Evolutionary conservation across 768 basidiomycete genomes (phyloP).

Genomic region (Suillus tomentosus): DNA sequence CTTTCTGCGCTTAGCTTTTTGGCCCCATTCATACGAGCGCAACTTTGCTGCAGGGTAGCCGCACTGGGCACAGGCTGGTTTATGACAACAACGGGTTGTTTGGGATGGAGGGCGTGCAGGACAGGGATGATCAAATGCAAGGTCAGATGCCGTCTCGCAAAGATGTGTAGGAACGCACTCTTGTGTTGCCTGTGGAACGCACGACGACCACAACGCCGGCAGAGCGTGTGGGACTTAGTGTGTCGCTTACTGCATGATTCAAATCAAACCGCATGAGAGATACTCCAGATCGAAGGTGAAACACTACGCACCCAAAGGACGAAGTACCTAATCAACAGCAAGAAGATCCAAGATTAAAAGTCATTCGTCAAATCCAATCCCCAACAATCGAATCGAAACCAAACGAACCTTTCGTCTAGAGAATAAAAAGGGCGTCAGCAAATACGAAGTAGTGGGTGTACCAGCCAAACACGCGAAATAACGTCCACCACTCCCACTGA

Average conservation of each 20-base stretch:
- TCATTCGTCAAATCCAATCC: conserved; percentile 17
- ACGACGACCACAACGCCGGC: conserved; percentile 94
- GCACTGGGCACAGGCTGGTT: conserved; percentile 87
- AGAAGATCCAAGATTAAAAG: conserved; percentile 6
- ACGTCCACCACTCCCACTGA: background rate
- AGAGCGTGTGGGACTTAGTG: conserved; percentile 96
- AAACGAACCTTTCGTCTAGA: conserved; percentile 82
- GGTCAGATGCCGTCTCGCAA: background rate
- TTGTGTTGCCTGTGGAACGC: conserved; percentile 99
- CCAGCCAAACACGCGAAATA: background rate
- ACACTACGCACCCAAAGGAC: conserved; percentile 81
- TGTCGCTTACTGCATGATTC: conserved; percentile 78
- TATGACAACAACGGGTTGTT: conserved; percentile 10
- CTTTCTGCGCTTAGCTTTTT: conserved; percentile 99
- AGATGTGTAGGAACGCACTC: conserved; percentile 52
- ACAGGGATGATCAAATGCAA: background rate
- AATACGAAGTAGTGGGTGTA: background rate
- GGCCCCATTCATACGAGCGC: conserved; percentile 96
- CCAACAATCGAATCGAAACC: conserved; percentile 10
- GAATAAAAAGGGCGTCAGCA: conserved; percentile 24
- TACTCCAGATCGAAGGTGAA: background rate
- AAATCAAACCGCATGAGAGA: background rate
- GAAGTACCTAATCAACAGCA: conserved; percentile 75
- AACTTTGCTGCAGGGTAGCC: conserved; percentile 96
- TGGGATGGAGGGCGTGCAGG: background rate